Evolutionary conservation across 2,329 filamentous ascomycete genomes (phyloP).

Genomic region (Massarina eburnea): DNA sequence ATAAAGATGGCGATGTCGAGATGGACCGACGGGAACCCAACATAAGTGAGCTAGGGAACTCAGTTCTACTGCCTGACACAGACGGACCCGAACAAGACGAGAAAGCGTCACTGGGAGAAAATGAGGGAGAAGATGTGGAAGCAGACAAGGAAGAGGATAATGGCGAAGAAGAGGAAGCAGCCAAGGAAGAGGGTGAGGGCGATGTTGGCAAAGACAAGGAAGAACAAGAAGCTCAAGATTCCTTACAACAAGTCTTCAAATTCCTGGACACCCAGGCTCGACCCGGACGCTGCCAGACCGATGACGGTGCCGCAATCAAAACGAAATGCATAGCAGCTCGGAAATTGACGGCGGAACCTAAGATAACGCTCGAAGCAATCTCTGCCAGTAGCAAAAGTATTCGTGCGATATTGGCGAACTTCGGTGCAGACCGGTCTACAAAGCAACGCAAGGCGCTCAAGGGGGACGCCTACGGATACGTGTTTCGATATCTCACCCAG

Average conservation of each 20-base stretch:
- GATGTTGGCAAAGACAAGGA: slow-evolving; percentile 1
- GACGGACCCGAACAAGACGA: too few relatives aligned
- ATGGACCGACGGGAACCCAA: not conserved
- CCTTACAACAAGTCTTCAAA: slow-evolving; percentile 21
- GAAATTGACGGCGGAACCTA: slow-evolving; percentile 4
- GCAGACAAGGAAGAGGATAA: slow-evolving; percentile 1
- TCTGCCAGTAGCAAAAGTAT: slow-evolving; percentile 9
- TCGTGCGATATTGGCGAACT: slow-evolving; percentile 8
- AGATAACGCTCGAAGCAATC: slow-evolving; percentile 12
- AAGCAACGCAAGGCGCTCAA: slow-evolving; percentile 21
- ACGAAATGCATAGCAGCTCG: slow-evolving; percentile 12
- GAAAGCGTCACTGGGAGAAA: not conserved
- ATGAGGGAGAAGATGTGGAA: not conserved
- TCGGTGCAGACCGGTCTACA: slow-evolving; percentile 1
- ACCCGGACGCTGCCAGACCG: slow-evolving; percentile 21
- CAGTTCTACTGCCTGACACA: too few relatives aligned
- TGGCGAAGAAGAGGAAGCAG: slow-evolving; percentile 1
- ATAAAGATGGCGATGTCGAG: not conserved
- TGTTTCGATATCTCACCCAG: slow-evolving; percentile 23
- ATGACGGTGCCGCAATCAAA: slow-evolving; percentile 13
- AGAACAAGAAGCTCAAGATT: slow-evolving; percentile 1
- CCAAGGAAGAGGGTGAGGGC: slow-evolving; percentile 2
- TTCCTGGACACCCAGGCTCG: slow-evolving; percentile 21
- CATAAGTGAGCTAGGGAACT: too few relatives aligned
- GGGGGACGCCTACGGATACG: slow-evolving; percentile 26